A percentile compares a stretch with the other conserved stretches of the same genome.
phyloP scores from a whole-genome alignment of 2,329 filamentous ascomycete genomes.

The Microdochium nivale region DNA sequence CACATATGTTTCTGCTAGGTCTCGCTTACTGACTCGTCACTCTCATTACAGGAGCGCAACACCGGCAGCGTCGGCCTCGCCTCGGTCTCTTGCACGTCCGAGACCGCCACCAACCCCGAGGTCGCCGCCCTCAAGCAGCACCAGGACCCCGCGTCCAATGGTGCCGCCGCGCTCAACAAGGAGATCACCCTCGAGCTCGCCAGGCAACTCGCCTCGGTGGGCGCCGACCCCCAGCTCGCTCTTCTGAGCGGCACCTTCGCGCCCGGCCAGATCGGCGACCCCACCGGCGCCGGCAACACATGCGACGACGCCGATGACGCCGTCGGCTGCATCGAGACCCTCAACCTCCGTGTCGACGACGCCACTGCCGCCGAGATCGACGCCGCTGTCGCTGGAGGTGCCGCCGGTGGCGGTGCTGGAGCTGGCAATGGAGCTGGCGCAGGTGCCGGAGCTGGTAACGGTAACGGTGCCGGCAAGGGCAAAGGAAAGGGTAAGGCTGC shows the following conservation, averaged over 20 bases:
- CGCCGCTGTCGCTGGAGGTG: conserved; percentile 32
- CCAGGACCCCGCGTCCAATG: conserved; percentile 56
- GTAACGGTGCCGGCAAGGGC: background rate
- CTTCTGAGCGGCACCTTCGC: conserved; percentile 55
- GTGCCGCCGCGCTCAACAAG: conserved; percentile 51
- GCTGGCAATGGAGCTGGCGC: conserved; percentile 1
- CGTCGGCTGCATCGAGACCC: conserved; percentile 46
- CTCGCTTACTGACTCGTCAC: too few relatives aligned
- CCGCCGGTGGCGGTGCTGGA: conserved; percentile 9
- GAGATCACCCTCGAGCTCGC: conserved; percentile 50
- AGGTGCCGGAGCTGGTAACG: conserved; percentile 1
- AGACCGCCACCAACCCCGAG: conserved; percentile 54
- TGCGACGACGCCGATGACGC: conserved; percentile 41
- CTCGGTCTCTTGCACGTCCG: conserved; percentile 45
- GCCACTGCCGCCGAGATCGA: conserved; percentile 44
- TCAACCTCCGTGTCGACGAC: conserved; percentile 45
- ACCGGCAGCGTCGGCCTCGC: conserved; percentile 46
- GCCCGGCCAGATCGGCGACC: conserved; percentile 41
- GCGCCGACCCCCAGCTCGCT: conserved; percentile 53
- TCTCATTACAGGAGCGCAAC: conserved; percentile 48
- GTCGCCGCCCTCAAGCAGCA: conserved; percentile 56
- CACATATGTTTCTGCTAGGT: too few relatives aligned
- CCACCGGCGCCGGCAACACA: conserved; percentile 39
- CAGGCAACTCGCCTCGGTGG: conserved; percentile 48
- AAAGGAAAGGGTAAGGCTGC: background rate